A percentile compares a stretch with the other conserved stretches of the same genome.
Evolutionary conservation across 768 basidiomycete genomes (phyloP).

Genomic region (Clavulina sp.): DNA sequence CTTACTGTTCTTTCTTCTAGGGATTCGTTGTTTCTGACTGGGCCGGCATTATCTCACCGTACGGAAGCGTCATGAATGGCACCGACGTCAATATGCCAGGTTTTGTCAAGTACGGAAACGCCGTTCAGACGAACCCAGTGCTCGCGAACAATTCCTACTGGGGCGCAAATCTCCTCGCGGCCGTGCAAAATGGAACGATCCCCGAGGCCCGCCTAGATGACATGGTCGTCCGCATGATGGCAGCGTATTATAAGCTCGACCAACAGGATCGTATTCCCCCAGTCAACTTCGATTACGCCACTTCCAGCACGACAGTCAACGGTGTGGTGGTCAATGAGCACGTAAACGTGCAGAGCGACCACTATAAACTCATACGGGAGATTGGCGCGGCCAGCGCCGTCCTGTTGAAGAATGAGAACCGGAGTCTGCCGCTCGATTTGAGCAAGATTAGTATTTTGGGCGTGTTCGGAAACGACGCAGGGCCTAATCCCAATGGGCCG

Average conservation of each 20-base stretch:
- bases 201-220: conserved; percentile 30
- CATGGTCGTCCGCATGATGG: conserved; percentile 57
- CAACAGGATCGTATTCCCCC: conserved; percentile 24
- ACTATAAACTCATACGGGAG: conserved; percentile 20
- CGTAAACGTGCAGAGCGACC: not conserved
- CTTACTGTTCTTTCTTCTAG: too few species aligned
- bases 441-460: too few species aligned
- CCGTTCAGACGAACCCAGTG: too few species aligned
- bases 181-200: conserved; percentile 57
- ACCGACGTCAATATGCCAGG: too few species aligned
- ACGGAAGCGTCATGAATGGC: too few species aligned
- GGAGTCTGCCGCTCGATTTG: conserved; percentile 19
- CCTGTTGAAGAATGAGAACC: conserved; percentile 29
- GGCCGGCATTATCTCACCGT: conserved; percentile 43
- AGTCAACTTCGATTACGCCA: conserved; percentile 57
- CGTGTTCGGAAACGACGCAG: conserved; percentile 36
- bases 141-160: conserved; percentile 4
- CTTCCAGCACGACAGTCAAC: conserved; percentile 14
- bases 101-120: too few species aligned
- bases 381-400: conserved; percentile 40
- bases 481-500: conserved; percentile 45
- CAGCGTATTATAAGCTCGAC: conserved; percentile 33
- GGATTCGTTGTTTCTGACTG: conserved; percentile 50
- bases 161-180: conserved; percentile 38
- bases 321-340: not conserved